These are phyloP conservation scores for Tylopilus sp. DNA, from an alignment of 1,284 basidiomycete species.

Conservation along the genomic window DNA sequence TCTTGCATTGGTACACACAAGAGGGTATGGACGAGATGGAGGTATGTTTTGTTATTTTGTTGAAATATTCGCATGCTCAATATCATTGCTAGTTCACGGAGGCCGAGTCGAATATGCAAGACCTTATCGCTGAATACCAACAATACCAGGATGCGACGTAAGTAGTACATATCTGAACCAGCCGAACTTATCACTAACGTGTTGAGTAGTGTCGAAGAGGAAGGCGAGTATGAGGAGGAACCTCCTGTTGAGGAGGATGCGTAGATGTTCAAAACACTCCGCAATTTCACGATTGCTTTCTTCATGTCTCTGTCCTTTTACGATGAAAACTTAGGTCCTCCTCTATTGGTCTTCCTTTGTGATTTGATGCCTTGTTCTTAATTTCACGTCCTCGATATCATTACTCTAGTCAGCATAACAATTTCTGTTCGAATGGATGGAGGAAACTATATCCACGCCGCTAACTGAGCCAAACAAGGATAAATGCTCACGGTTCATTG, in stretches of 20 bases:
- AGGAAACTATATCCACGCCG: slow-evolving; percentile 9
- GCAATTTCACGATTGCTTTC: slow-evolving; percentile 30
- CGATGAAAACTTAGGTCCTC: slow-evolving; percentile 49
- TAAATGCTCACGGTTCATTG: too few relatives aligned
- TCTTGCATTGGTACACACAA: slow-evolving; percentile 99
- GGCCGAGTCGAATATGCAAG: slow-evolving; percentile 97
- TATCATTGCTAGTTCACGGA: slow-evolving; percentile 79
- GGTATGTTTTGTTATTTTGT: slow-evolving; percentile 51
- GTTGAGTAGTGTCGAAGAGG: slow-evolving; percentile 73
- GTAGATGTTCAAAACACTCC: slow-evolving; percentile 42
- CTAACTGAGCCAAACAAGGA: slow-evolving; percentile 11
- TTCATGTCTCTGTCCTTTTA: slow-evolving; percentile 30
- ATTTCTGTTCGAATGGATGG: slow-evolving; percentile 15
- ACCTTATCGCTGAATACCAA: slow-evolving; percentile 94
- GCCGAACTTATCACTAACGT: slow-evolving; percentile 7
- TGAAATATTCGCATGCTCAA: slow-evolving; percentile 21
- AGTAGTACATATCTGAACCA: slow-evolving; percentile 46
- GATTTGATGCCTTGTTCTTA: slow-evolving; percentile 41
- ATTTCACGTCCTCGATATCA: slow-evolving; percentile 36
- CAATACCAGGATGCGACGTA: slow-evolving; percentile 97
- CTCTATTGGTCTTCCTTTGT: slow-evolving; percentile 44
- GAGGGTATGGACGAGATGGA: slow-evolving; percentile 99
- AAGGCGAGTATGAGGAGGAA: slow-evolving; percentile 87
- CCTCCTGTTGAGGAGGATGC: slow-evolving; percentile 67
- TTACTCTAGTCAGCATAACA: slow-evolving; percentile 42